Percentiles rank a stretch among this genome's conserved stretches.
These are phyloP conservation scores for Aspergillus fumigatus DNA, from an alignment of 2,329 filamentous ascomycete genomes.

Conservation along the genomic window DNA sequence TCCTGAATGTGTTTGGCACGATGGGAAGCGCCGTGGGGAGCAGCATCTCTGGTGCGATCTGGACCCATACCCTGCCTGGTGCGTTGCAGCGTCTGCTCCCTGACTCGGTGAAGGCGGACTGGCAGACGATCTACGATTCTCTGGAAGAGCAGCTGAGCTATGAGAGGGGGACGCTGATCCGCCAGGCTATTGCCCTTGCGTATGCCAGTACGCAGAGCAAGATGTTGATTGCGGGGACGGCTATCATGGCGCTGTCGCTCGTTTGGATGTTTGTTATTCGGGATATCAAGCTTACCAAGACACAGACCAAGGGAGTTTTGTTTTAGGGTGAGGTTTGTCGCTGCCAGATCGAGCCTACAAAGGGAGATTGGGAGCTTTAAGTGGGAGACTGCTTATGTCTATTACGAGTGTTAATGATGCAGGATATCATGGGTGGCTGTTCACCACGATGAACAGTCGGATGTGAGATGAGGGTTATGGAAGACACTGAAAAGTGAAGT, in stretches of 20 bases:
- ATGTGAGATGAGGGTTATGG: neutral
- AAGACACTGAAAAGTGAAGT: neutral
- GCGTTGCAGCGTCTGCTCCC: conserved; percentile 39
- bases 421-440: no score
- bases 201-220: conserved; percentile 44
- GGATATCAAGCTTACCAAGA: conserved; percentile 5
- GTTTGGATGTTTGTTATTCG: conserved; percentile 7
- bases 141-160: conserved; percentile 24
- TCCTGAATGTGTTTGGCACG: conserved; percentile 53
- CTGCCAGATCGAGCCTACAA: neutral
- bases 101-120: conserved; percentile 4
- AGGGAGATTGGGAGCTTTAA: no score
- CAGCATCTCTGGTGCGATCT: conserved; percentile 55
- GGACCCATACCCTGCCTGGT: conserved; percentile 28
- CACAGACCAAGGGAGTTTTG: neutral
- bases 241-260: conserved; percentile 8
- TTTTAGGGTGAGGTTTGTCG: neutral
- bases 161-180: conserved; percentile 32
- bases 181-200: conserved; percentile 40
- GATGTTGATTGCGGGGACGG: conserved; percentile 32
- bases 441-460: neutral
- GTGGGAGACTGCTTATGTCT: neutral
- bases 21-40: conserved; percentile 53
- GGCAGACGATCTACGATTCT: conserved; percentile 9
- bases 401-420: neutral